Base-by-base conservation (phyloP, 2,329 filamentous ascomycete species). In the Curvularia lunata region DNA sequence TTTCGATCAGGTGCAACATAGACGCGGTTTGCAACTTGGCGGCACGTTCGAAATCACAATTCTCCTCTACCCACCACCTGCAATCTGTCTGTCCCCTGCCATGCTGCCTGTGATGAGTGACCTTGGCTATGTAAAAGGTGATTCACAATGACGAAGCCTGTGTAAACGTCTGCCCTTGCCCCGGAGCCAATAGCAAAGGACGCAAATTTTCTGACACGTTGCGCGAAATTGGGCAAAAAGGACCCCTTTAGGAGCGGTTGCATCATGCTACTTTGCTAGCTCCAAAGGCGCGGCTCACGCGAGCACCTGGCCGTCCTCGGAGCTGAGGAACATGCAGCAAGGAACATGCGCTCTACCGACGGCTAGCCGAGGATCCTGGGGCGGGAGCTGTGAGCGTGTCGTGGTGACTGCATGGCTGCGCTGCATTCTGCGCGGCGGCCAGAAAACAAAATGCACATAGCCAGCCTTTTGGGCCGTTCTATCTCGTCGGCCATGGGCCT, bases 11-110 rank as follows among this genome's bases (percentile, higher is more conserved):
- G 67, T 73, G 72, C 67, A 68, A 68, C 67, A 73, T 75, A 68
- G 67, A 67, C 62, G 61, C 64, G 65, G 72, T 70, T 64, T 72
- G 70, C 66, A 69, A 68, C 65, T 69, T 72, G 67, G 71, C 68
- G 67, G 65, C 65, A 73, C 69, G 66, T 62, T 73, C 66, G 70
- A 71, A 75, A 72, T 70, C 68, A 61, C 67, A 68, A 73, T 72
- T 76, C 69, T 74, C 71, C 71, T 71, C 70, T 68, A 54, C 45
- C 42, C 41, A 27, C 25, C 25, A 57, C 23, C 21, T 25, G 18
- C 16, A 21, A 16, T 10, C 4, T 30, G 6, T 21, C 38, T 34
- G 43, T 21, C 13, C n/a, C 32, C 13, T 34, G 32, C 32, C 2
- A 6, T 34, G 32, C 32, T 34, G 32, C 25, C 4, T 21, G 27